Evolutionary conservation across 176 grass and related monocot genomes (phyloP).

Genomic region (Saccharum spontaneum): DNA sequence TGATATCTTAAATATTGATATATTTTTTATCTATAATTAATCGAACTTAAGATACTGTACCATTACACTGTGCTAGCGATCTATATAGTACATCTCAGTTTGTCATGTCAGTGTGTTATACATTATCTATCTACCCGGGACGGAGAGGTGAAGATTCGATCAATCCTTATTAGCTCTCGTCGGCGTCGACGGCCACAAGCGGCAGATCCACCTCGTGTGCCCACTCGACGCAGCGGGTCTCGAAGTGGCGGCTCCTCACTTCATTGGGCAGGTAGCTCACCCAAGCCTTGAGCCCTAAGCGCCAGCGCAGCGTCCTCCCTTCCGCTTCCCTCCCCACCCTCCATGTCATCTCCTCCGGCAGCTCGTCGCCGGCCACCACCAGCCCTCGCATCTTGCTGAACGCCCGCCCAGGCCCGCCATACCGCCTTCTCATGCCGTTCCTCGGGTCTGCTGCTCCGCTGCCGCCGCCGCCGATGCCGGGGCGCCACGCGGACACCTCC

Average conservation of each 20-base stretch:
- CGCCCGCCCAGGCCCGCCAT: conserved; percentile 53
- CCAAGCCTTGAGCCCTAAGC: conserved; percentile 70
- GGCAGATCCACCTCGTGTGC: conserved; percentile 76
- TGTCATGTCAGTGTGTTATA: too few relatives aligned
- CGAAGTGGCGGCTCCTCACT: conserved; percentile 65
- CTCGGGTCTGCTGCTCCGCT: conserved; percentile 41
- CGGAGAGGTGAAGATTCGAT: not conserved
- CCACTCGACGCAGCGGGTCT: conserved; percentile 82
- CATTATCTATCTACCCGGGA: too few relatives aligned
- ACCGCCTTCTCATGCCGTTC: conserved; percentile 58
- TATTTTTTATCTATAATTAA: too few relatives aligned
- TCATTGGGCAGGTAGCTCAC: conserved; percentile 75
- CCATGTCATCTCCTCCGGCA: conserved; percentile 76
- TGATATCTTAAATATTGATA: too few relatives aligned
- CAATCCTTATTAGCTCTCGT: not conserved
- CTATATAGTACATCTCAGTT: too few relatives aligned
- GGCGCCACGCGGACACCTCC: conserved; percentile 68
- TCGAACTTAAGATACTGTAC: too few relatives aligned
- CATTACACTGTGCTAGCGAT: too few relatives aligned
- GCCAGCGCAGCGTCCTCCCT: conserved; percentile 64
- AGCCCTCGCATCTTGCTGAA: conserved; percentile 79
- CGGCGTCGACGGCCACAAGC: conserved; percentile 31
- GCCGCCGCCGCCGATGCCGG: not conserved
- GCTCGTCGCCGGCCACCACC: conserved; percentile 72
- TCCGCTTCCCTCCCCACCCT: conserved; percentile 74